phyloP scores from a whole-genome alignment of 768 basidiomycete genomes.

The Suillus cothurnatus region DNA sequence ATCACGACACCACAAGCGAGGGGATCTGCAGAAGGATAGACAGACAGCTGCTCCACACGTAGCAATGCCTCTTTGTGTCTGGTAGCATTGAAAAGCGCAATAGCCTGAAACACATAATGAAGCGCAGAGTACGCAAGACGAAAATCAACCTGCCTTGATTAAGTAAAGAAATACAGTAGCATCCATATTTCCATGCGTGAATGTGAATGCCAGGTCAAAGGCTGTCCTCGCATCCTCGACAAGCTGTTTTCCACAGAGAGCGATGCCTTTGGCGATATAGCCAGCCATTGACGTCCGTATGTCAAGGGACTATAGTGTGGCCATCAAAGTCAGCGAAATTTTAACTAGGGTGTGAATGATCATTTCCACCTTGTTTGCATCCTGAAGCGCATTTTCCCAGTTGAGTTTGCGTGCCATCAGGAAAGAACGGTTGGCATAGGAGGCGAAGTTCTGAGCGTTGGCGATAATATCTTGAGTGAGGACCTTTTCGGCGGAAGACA shows the following conservation, averaged over 20 bases:
- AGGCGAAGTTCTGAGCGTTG: neutral
- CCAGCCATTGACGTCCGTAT: neutral
- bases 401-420: neutral
- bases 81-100: neutral
- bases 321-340: neutral
- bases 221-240: neutral
- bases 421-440: neutral
- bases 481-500: neutral
- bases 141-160: no score
- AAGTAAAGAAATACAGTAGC: no score
- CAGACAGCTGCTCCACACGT: neutral
- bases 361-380: neutral
- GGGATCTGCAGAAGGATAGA: neutral
- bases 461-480: neutral
- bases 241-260: neutral
- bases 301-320: neutral
- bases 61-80: neutral
- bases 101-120: no score
- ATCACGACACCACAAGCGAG: neutral
- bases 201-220: neutral
- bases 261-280: neutral
- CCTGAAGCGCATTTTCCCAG: neutral
- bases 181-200: neutral
- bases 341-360: neutral
- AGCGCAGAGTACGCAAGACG: no score